Conservation (phyloP, 176 grass and related monocot genomes). For the Triticum dicoccoides region DNA sequence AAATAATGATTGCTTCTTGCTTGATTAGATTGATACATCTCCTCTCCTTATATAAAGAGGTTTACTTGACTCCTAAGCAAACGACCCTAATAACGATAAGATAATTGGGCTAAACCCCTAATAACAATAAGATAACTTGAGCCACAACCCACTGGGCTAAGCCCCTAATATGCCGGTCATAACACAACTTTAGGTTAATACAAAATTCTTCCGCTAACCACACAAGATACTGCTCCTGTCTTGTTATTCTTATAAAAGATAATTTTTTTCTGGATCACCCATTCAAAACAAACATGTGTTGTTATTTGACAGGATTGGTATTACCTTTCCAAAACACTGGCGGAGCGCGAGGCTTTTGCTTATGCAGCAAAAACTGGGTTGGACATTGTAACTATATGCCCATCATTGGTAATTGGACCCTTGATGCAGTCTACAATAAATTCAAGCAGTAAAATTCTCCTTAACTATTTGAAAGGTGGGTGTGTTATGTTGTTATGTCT, state of each 20-base stretch:
- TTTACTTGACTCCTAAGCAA: too few species aligned
- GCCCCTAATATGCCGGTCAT: too few species aligned
- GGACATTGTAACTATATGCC: conserved; percentile 45
- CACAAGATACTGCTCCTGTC: not conserved
- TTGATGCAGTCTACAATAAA: conserved; percentile 46
- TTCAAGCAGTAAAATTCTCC: conserved; percentile 32
- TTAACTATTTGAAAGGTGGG: conserved; percentile 46
- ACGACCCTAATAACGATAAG: too few species aligned
- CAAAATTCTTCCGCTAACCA: not conserved
- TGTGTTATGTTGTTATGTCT: not conserved
- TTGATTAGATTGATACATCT: too few species aligned
- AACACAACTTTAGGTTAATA: not conserved
- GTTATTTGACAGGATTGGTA: conserved; percentile 59
- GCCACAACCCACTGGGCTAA: too few species aligned
- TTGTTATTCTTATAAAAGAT: not conserved
- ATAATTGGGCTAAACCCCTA: too few species aligned
- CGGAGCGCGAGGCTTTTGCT: conserved; percentile 44
- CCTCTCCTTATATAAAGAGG: too few species aligned
- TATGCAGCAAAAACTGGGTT: conserved; percentile 43
- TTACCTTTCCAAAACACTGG: conserved; percentile 48
- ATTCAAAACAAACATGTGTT: not conserved
- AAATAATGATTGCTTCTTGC: too few species aligned
- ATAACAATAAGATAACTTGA: too few species aligned
- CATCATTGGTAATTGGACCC: conserved; percentile 36
- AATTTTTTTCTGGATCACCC: not conserved